A percentile compares a stretch with the other conserved stretches of the same genome.
Evolutionary conservation across 1,284 basidiomycete genomes (phyloP).

Genomic region (Coniophora puteana): DNA sequence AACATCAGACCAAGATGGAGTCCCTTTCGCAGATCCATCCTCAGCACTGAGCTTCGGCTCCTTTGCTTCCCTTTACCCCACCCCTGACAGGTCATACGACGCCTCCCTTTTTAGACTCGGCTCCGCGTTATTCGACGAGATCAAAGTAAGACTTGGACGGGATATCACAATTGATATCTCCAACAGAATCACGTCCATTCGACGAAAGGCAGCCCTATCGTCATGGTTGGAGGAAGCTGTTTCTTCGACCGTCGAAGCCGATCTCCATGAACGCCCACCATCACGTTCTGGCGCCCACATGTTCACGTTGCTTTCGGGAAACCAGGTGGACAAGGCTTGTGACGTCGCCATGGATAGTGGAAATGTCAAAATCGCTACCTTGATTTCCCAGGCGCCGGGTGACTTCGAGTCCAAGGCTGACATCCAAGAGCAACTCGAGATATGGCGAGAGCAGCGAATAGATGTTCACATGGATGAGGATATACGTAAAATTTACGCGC

Average conservation of each 20-base stretch:
- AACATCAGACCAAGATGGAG: conserved; percentile 43
- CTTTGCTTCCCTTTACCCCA: conserved; percentile 71
- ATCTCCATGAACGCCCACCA: conserved; percentile 53
- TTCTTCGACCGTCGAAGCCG: conserved; percentile 69
- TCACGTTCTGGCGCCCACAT: conserved; percentile 48
- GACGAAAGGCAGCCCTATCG: conserved; percentile 81
- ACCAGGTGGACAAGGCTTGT: conserved; percentile 85
- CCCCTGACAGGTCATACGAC: conserved; percentile 73
- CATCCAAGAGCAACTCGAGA: conserved; percentile 72
- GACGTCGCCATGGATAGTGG: conserved; percentile 73
- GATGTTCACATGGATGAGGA: conserved; percentile 70
- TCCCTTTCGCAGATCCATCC: conserved; percentile 58
- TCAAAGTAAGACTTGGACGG: conserved; percentile 61
- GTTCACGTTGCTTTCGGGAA: conserved; percentile 83
- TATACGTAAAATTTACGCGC: conserved; percentile 80
- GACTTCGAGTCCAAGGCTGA: conserved; percentile 78
- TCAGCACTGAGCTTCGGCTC: conserved; percentile 73
- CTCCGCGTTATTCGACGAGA: conserved; percentile 86
- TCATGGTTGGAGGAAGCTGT: conserved; percentile 84
- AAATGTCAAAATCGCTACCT: conserved; percentile 84
- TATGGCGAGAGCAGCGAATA: conserved; percentile 81
- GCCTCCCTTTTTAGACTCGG: conserved; percentile 86
- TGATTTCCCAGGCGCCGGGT: conserved; percentile 88
- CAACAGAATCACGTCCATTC: conserved; percentile 58
- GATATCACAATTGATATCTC: conserved; percentile 55